Evolutionary conservation across 257 asterid species (phyloP).

Genomic region (Craterostigma plantagineum): DNA sequence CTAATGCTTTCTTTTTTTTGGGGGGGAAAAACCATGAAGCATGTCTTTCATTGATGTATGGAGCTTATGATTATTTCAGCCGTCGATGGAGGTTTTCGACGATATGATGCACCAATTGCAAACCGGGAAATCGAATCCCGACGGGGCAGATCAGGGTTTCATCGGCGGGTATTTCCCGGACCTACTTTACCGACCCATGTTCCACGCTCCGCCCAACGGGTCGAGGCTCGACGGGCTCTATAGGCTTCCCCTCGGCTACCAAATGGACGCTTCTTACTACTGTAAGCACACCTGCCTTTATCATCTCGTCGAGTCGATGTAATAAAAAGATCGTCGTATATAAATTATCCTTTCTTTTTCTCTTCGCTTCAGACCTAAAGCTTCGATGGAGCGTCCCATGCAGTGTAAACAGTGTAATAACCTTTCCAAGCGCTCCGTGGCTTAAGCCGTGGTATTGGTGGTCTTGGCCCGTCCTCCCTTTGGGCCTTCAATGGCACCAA

Average conservation of each 20-base stretch:
- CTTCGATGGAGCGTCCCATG: constrained; percentile 88
- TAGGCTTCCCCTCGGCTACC: constrained; percentile 84
- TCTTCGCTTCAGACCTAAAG: constrained; percentile 50
- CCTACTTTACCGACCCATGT: constrained; percentile 55
- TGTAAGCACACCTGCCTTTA: no score
- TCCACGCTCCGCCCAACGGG: constrained; percentile 47
- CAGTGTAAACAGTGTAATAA: constrained; percentile 76
- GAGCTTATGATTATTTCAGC: constrained; percentile 49
- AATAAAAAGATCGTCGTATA: no score
- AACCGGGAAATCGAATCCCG: constrained; percentile 49
- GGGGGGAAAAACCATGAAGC: no score
- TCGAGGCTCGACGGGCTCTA: constrained; percentile 56
- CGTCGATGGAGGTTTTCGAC: constrained; percentile 47
- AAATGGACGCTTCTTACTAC: constrained; percentile 93
- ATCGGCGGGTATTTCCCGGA: constrained; percentile 58
- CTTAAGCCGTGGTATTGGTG: constrained; percentile 98
- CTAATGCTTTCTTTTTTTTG: background rate
- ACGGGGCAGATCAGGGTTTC: constrained; percentile 93
- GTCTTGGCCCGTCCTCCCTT: constrained; percentile 93
- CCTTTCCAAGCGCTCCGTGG: constrained; percentile 86
- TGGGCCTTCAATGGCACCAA: constrained; percentile 75
- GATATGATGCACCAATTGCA: constrained; percentile 67
- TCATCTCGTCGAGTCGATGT: no score
- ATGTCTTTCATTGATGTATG: no score
- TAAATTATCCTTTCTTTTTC: background rate